Percentiles rank a stretch among this genome's conserved stretches.
Evolutionary conservation across 2,329 filamentous ascomycete species (phyloP).

Genomic region (Neocatenulostroma microsporum): DNA sequence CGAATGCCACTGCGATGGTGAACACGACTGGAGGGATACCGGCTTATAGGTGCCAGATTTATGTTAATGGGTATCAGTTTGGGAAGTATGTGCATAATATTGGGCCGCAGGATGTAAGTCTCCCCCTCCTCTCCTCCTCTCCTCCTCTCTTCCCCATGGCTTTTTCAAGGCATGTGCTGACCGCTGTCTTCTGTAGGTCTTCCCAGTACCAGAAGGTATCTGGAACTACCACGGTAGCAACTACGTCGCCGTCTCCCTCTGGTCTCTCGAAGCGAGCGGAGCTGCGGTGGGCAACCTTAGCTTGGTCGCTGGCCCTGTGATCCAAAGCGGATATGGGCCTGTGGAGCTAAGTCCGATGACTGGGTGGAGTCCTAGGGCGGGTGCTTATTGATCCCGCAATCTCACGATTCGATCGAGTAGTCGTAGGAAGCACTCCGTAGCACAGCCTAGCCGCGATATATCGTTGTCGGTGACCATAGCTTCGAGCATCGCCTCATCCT

Average conservation of each 20-base stretch:
- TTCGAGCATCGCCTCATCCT: too few relatives aligned
- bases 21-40: constrained; percentile 28
- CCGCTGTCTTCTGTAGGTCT: too few relatives aligned
- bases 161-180: not conserved
- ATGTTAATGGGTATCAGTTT: constrained; percentile 70
- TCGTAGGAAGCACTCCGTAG: too few relatives aligned
- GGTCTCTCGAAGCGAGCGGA: constrained; percentile 54
- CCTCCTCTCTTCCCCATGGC: not conserved
- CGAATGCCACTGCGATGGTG: constrained; percentile 21
- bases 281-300: constrained; percentile 46
- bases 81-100: constrained; percentile 62
- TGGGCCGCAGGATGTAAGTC: constrained; percentile 56
- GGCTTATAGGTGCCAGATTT: constrained; percentile 56
- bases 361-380: constrained; percentile 23
- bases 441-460: too few relatives aligned
- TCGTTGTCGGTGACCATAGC: too few relatives aligned
- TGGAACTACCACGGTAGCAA: constrained; percentile 64
- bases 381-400: constrained; percentile 22
- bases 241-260: constrained; percentile 59
- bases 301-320: constrained; percentile 22
- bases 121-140: too few relatives aligned
- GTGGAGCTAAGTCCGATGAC: constrained; percentile 24
- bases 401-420: too few relatives aligned
- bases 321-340: constrained; percentile 29
- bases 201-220: constrained; percentile 66